Evolutionary conservation across 1,139 yeast genomes (phyloP), one percentile per base, ranked within the genome.

Genomic region (Cylindricascospora bacillispora): DNA sequence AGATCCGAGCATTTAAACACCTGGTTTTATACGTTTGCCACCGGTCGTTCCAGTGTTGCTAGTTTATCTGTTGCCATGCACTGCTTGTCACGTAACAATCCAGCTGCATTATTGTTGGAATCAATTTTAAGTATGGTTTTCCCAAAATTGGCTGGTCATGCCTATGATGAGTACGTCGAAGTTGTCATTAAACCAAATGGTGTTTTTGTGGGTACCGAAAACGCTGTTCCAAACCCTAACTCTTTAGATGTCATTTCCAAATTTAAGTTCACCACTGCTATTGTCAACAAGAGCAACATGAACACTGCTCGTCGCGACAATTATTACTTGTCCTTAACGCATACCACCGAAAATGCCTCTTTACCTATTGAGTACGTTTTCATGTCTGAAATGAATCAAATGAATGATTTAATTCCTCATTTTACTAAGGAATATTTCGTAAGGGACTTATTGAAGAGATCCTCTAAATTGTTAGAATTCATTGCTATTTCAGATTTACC

Each of bases 221-320:
- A 67, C 21, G 37, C 49, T 15, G 32, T 36, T 2, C 21, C 19
- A 17, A 29, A 29, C 16, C 30, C 29, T 7, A 40, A 42, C 16
- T 28, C 44, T 7, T 34, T 35, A 12, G 52, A 47, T 24, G 28
- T 44, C 13, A 34, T 50, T 25, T 26, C 37, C 20, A 49, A 44
- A 14, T 48, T 52, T 47, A 76, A 76, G 49, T 85, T 80, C 45
- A 73, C 85, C 40, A 68, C 80, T 54, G 89, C 92, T 14, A 62
- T 89, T 50, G 95, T 85, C 24, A 75, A 92, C 52, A 89, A 89
- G 60, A 65, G 73, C 33, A 72, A 73, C 38, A 83, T 89, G 95
- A 74, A 76, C 54, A 67, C 69, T 34, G 64, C 67, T 38, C 80
- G 97, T 59, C 73, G 67, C 29, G 71, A 70, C 38, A 77, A 80